phyloP scores from a whole-genome alignment of 441 rosid species.

The Jatropha multifida region DNA sequence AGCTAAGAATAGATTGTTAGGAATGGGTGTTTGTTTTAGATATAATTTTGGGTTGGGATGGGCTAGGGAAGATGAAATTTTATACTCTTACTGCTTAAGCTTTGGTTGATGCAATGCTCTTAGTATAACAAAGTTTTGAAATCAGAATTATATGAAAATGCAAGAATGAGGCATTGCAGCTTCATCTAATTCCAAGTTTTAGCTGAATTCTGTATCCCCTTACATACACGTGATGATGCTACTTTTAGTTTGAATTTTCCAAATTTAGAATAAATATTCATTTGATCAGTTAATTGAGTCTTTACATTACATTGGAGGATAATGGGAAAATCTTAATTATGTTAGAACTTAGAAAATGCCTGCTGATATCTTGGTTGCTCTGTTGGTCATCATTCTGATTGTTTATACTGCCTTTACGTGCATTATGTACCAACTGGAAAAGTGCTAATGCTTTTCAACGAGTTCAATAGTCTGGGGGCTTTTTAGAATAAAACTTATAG shows the following conservation, averaged over 20 bases:
- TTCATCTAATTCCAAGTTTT: neutral
- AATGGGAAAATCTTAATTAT: neutral
- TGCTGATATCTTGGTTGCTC: neutral
- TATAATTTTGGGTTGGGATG: neutral
- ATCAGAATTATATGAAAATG: neutral
- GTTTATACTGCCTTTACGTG: neutral
- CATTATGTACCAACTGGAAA: neutral
- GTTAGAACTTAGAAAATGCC: neutral
- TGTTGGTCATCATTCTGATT: neutral
- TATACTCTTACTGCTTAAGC: neutral
- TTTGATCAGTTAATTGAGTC: neutral
- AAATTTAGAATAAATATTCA: neutral
- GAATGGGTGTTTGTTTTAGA: neutral
- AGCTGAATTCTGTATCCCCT: neutral
- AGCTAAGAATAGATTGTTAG: neutral
- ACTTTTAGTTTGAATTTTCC: neutral
- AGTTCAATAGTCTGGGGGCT: neutral
- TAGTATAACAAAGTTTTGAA: neutral
- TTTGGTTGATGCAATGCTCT: neutral
- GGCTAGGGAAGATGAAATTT: neutral
- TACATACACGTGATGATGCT: neutral
- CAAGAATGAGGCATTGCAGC: neutral
- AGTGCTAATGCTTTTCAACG: neutral
- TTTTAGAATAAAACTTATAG: neutral
- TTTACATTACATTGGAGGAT: neutral